Evolutionary conservation across 306 rosid genomes (phyloP), one percentile per base, ranked within the genome.

Genomic region (Pueraria montana): DNA sequence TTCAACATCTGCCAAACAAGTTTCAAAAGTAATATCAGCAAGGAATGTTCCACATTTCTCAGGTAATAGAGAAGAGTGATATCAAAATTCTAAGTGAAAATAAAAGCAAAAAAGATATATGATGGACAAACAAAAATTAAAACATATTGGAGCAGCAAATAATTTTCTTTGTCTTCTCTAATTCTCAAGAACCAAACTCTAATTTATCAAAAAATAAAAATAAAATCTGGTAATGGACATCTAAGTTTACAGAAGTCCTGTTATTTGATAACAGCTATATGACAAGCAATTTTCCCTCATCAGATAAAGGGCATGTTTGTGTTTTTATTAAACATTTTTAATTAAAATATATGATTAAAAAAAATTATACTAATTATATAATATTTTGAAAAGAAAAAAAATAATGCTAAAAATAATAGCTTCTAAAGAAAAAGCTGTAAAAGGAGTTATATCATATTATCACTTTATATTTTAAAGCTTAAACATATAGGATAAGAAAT

Each of bases 1-100:
- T 87, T 93, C 94, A 32, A 93, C 89, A 87, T 90, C 98, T 93
- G 94, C 88, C 82, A 84, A 80, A 70, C 30, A 77, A 84, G 72
- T 80, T 82, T 77, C 76, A 78, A 69, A 77, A 42, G 76, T 43
- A 42, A 20, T 17, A 34, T 52, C 63, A 82, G 74, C 49, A 9
- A 59, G 38, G 63, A 75, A 82, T 32, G 71, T 48, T 64, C 65
- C n/a, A 45, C 2, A 18, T 59, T 68, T 21, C 66, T 74, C 26
- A 62, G 34, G 59, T 61, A 83, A 83, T 49, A 52, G 23, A 84
- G 42, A 78, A 48, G 24, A 80, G 61, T 17, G 16, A 42, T 38
- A 81, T 53, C 49, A 71, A 82, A 72, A 83, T 64, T 53, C 73
- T 48, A 63, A 46, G 55, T 53, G 52, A 77, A 50, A 11, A 78